Evolutionary conservation across 2,329 filamentous ascomycete species (phyloP).

Genomic region (Chaetomiaceae sp.): DNA sequence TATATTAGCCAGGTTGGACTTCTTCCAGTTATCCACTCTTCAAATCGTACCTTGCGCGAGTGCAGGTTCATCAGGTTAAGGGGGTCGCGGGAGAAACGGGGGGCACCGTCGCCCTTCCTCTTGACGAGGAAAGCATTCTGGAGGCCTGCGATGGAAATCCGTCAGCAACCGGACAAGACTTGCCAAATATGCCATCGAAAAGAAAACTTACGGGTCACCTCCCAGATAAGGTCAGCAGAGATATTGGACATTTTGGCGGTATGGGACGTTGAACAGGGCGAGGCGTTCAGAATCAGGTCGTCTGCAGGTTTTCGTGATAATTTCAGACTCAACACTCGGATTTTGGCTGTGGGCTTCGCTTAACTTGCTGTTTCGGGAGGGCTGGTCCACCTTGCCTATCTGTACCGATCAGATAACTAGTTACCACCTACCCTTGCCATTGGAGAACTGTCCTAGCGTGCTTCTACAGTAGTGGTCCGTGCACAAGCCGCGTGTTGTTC

Average conservation of each 20-base stretch:
- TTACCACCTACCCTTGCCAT: not conserved
- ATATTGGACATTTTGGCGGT: constrained; percentile 65
- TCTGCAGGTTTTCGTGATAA: constrained; percentile 23
- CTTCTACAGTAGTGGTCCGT: constrained; percentile 1
- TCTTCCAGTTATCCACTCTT: not conserved
- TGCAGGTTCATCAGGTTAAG: constrained; percentile 91
- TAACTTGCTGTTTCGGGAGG: constrained; percentile 21
- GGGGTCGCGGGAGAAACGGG: constrained; percentile 90
- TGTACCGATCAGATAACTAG: not conserved
- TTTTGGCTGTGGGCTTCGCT: constrained; percentile 37
- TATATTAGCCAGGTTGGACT: constrained; percentile 35
- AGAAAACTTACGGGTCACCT: constrained; percentile 77
- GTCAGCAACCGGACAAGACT: constrained; percentile 20
- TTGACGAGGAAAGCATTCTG: constrained; percentile 92
- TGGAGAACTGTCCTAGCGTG: not conserved
- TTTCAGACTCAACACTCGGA: constrained; percentile 25
- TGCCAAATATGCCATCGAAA: constrained; percentile 1
- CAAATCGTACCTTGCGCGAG: constrained; percentile 70
- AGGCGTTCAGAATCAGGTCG: constrained; percentile 22
- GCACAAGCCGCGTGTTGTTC: constrained; percentile 3
- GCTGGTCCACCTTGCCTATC: constrained; percentile 12
- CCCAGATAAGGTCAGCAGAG: constrained; percentile 90
- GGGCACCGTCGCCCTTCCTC: constrained; percentile 67
- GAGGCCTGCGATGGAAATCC: constrained; percentile 54
- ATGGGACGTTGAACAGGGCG: constrained; percentile 24